Evolutionary conservation across 2,329 filamentous ascomycete genomes (phyloP), one percentile per base, ranked within the genome.

Genomic region (Calonectria crousiana): DNA sequence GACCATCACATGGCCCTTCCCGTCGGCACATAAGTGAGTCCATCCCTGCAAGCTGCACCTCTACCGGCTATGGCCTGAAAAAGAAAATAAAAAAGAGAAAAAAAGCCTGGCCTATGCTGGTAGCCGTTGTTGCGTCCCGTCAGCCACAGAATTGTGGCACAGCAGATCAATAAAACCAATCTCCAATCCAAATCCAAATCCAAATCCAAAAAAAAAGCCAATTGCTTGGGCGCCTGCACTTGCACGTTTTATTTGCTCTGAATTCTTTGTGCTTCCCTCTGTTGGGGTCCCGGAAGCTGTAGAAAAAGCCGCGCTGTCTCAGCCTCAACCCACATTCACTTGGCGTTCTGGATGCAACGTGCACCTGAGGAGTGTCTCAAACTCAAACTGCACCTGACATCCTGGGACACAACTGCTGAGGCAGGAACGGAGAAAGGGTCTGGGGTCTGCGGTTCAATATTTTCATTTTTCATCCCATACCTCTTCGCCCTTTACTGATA

Each of bases 331-430:
- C 67, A 36, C 44, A 4, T 44, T 47, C 44, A 47, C n/a, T 13
- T 52, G 60, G 44, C 30, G 41, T 77, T 72, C 68, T 71, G 49
- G 38, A 67, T 73, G 65, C 66, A 51, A 60, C 52, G 52, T 49
- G 51, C 44, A 38, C 49, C 41, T 16, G 65, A 71, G 65, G 44
- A 62, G 9, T 73, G 76, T 78, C 69, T 73, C 14, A 71, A 30
- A 65, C 69, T 62, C 75, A 62, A 34, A 32, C 34, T 66, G 51
- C 11, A 44, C 32, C 36, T 51, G 41, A 32, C 23, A 56, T 69
- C 49, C 60, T 60, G 32, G n/a, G 58, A 66, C 18, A 64, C 30
- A 18, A 41, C 58, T n/a, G 13, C n/a, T 20, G 26, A 56, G 38
- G 38, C 26, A 51, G 23, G 49, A 23, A 13, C 28, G 64, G 28